phyloP scores from a whole-genome alignment of 345 rosid species.

The Odontarrhena argentea region DNA sequence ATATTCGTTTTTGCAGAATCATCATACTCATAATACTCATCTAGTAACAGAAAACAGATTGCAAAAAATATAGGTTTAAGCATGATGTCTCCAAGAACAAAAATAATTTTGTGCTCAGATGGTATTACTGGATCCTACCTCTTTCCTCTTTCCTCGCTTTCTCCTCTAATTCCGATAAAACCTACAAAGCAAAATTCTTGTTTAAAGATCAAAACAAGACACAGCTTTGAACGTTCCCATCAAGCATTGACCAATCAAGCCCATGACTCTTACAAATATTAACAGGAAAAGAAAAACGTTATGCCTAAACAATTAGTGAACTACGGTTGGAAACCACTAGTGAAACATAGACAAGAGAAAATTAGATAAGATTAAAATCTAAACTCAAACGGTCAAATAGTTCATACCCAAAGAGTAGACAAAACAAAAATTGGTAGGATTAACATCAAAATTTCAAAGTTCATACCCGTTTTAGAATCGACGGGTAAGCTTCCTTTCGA shows the following conservation, averaged over 20 bases:
- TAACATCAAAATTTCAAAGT: conserved; percentile 18
- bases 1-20: too few species aligned
- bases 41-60: conserved; percentile 43
- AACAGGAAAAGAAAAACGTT: conserved; percentile 11
- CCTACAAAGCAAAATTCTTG: conserved; percentile 49
- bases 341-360: neutral
- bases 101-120: neutral
- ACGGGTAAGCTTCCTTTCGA: conserved; percentile 79
- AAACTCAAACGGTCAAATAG: too few species aligned
- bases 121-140: conserved; percentile 45
- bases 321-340: conserved; percentile 16
- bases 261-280: conserved; percentile 10
- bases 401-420: neutral
- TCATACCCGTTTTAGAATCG: conserved; percentile 78
- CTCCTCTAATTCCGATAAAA: conserved; percentile 83
- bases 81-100: conserved; percentile 22
- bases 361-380: too few species aligned
- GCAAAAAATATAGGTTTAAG: conserved; percentile 19
- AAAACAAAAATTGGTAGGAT: conserved; percentile 18
- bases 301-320: conserved; percentile 3
- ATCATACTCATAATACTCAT: conserved; percentile 82
- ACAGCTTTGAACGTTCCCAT: conserved; percentile 15
- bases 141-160: conserved; percentile 99
- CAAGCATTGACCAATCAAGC: neutral
- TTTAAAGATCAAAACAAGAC: conserved; percentile 14